These are phyloP conservation scores for Candida stauntonica DNA, from an alignment of 805 yeast species.

Conservation along the genomic window DNA sequence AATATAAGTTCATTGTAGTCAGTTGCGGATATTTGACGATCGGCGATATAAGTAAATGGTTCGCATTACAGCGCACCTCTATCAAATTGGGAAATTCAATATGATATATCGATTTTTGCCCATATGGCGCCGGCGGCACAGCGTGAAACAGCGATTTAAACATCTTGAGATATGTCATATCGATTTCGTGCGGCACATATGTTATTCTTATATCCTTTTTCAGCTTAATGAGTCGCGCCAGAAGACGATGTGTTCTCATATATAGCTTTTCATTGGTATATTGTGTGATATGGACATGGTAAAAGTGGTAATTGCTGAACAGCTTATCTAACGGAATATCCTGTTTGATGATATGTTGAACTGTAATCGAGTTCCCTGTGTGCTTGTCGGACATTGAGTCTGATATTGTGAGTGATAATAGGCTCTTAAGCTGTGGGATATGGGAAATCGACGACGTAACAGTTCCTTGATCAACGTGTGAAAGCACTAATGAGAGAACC, in stretches of 20 bases:
- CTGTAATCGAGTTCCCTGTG: constrained; percentile 4
- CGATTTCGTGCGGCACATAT: constrained; percentile 14
- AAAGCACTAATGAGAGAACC: constrained; percentile 6
- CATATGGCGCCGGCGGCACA: background rate
- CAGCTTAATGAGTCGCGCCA: constrained; percentile 10
- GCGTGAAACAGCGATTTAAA: constrained; percentile 20
- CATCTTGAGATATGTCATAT: constrained; percentile 21
- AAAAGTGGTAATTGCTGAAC: constrained; percentile 17
- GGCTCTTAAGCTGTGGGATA: constrained; percentile 14
- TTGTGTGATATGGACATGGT: constrained; percentile 13
- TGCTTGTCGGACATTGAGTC: constrained; percentile 1
- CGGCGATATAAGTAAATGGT: constrained; percentile 19
- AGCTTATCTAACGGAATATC: constrained; percentile 6
- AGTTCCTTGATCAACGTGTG: constrained; percentile 5
- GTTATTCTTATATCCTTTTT: constrained; percentile 11
- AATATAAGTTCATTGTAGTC: constrained; percentile 17
- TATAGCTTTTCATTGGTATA: constrained; percentile 5
- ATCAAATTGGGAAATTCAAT: constrained; percentile 10
- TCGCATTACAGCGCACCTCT: constrained; percentile 19
- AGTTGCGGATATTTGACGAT: constrained; percentile 14
- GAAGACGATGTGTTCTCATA: constrained; percentile 10
- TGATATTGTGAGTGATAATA: constrained; percentile 11
- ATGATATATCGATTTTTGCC: constrained; percentile 6
- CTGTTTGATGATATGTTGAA: constrained; percentile 12
- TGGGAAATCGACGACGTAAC: constrained; percentile 5